Evolutionary conservation across 2,329 filamentous ascomycete species (phyloP).

Genomic region (Aspergillaceae sp.): DNA sequence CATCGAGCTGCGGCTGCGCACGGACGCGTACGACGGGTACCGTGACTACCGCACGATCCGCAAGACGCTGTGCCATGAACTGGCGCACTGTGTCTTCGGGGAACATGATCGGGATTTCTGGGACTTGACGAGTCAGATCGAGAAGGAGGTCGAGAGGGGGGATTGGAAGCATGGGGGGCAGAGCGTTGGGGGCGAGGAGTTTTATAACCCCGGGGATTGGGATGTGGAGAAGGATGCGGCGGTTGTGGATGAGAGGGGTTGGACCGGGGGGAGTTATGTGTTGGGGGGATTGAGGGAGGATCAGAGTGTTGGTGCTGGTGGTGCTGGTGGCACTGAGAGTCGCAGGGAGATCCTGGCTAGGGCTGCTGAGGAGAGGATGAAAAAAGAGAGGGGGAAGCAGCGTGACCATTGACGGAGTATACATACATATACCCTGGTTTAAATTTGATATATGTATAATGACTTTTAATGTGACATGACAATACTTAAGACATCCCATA

Average conservation of each 20-base stretch:
- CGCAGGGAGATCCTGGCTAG: slow-evolving; percentile 66
- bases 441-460: slow-evolving; percentile 1
- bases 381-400: slow-evolving; percentile 34
- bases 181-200: slow-evolving; percentile 52
- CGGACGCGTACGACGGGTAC: slow-evolving; percentile 89
- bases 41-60: slow-evolving; percentile 86
- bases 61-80: slow-evolving; percentile 87
- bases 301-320: slow-evolving; percentile 28
- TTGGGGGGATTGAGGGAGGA: slow-evolving; percentile 49
- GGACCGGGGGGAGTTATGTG: slow-evolving; percentile 71
- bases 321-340: slow-evolving; percentile 43
- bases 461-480: background rate
- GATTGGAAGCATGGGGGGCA: slow-evolving; percentile 70
- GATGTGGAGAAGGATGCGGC: slow-evolving; percentile 42
- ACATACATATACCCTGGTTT: too few species aligned
- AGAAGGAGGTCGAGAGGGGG: slow-evolving; percentile 69
- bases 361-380: slow-evolving; percentile 60
- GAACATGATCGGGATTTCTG: slow-evolving; percentile 84
- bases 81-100: slow-evolving; percentile 82
- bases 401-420: slow-evolving; percentile 3
- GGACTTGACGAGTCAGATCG: slow-evolving; percentile 78
- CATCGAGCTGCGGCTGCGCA: slow-evolving; percentile 83
- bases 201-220: slow-evolving; percentile 51
- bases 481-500: too few species aligned
- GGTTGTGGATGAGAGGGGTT: slow-evolving; percentile 61